Evolutionary conservation across 2,329 filamentous ascomycete genomes (phyloP), one percentile per base, ranked within the genome.

Genomic region (Penicillium freii): DNA sequence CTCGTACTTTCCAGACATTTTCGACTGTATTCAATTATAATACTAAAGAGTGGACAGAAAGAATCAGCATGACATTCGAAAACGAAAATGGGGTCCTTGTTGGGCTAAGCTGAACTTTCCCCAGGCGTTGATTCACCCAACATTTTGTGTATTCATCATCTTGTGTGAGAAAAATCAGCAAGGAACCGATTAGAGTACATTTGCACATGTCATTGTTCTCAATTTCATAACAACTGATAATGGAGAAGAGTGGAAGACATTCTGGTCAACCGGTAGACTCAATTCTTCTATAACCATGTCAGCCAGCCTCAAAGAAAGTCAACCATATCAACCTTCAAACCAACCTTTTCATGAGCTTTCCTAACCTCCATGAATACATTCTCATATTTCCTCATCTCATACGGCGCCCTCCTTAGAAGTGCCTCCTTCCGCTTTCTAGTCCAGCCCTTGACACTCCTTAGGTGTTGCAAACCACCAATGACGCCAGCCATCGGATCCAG

Each of bases 381-480:
- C 11, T 63, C 62, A 43, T 63, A 63, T 21, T 44, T 50, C 7
- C 62, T 60, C 27, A 55, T 51, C 6, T 52, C 33, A 43, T 60
- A 63, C 5, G 62, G 62, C n/a, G 51, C 48, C 21, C 25, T 59
- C 17, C 56, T 58, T 25, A 69, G 51, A 31, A 56, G 53, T 9
- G 65, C 59, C 25, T 57, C 48, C 38, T 53, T 63, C 31, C 58
- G 53, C 46, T 70, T 70, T 38, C 57, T 64, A 19, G 64, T 67
- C 65, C 66, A 69, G 8, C 68, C 68, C 46, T 54, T 58, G 2
- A 57, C 63, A 54, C 67, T 69, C 11, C 62, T 62, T 52, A 60
- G 27, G 6, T 62, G 58, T 23, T 57, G 56, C 19, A 58, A 53
- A 34, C 45, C 44, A 25, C 62, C 58, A 21, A 64, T 56, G 21